phyloP scores from a whole-genome alignment of 257 asterid genomes.

The Vinca minor region DNA sequence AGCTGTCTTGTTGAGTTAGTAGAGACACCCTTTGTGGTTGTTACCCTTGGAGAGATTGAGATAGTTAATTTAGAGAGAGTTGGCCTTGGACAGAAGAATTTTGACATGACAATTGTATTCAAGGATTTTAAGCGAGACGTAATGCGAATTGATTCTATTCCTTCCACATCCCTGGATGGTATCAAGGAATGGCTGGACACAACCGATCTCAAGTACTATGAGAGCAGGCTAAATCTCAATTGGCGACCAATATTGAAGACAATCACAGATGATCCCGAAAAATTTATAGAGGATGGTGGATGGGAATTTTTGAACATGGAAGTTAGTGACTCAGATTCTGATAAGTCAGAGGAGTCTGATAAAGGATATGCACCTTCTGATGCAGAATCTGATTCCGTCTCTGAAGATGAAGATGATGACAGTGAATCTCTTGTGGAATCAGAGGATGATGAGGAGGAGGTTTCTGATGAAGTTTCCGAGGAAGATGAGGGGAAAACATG shows the following conservation, averaged over 20 bases:
- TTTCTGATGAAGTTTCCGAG: slow-evolving; percentile 9
- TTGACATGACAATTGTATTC: slow-evolving; percentile 16
- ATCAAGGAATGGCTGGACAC: slow-evolving; percentile 16
- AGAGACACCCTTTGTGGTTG: slow-evolving; percentile 11
- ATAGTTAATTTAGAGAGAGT: slow-evolving; percentile 13
- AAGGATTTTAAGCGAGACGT: slow-evolving; percentile 15
- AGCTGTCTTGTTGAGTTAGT: slow-evolving; percentile 14
- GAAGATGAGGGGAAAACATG: slow-evolving; percentile 15
- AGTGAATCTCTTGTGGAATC: slow-evolving; percentile 17
- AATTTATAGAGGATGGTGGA: slow-evolving; percentile 16
- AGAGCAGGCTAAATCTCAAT: slow-evolving; percentile 14
- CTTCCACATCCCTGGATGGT: slow-evolving; percentile 14
- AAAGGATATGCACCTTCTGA: slow-evolving; percentile 10
- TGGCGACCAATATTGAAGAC: slow-evolving; percentile 15
- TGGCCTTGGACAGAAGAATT: slow-evolving; percentile 19
- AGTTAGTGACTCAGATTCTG: slow-evolving; percentile 15
- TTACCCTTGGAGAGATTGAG: slow-evolving; percentile 15
- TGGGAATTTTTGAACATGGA: slow-evolving; percentile 18
- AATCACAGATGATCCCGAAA: slow-evolving; percentile 14
- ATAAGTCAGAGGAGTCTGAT: slow-evolving; percentile 13
- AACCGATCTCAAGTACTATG: slow-evolving; percentile 15
- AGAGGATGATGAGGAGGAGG: slow-evolving; percentile 14
- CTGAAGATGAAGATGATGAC: slow-evolving; percentile 13
- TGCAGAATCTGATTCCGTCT: slow-evolving; percentile 9
- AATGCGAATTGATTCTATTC: slow-evolving; percentile 16